Base-by-base conservation (phyloP, 2,329 filamentous ascomycete species). In the Hirsutella rhossiliensis region DNA sequence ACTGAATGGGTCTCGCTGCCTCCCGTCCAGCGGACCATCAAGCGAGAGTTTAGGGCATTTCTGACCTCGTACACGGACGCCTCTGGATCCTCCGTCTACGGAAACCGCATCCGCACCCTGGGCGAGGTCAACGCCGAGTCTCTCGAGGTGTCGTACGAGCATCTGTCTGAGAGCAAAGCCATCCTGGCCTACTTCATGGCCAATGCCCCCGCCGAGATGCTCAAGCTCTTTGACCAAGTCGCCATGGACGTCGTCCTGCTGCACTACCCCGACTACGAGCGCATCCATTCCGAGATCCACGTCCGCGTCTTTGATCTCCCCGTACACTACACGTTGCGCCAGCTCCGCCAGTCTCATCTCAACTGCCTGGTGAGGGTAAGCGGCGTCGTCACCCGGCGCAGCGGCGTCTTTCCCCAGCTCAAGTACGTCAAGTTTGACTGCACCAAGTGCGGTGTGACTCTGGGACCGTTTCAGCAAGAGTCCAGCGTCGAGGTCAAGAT, bases 351-450 rank as follows among this genome's bases (percentile, higher is more conserved):
- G 65, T 87, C 84, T 4, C 94, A 98, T 59, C 76, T 98, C 47
- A 98, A 98, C 72, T 95, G 89, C 56, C 73, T 98, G 38, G 86
- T 98, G 34, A 82, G 90, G 43, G 92, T 98, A 44, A 89, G 84
- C 54, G 92, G 92, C 52, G 92, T 98, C 5, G 92, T 98, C 27
- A 98, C 92, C 30, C 81, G 92, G 50, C 80, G 92, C 52, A 94
- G 83, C 23, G 92, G 92, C 45, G 94, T 98, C 40, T 98, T 98
- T 62, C 92, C 92, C 3, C 92, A 98, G 67, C 72, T 98, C 48
- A 97, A 97, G 64, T 96, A 97, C 63, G 87, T 98, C 67, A 95
- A 96, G 67, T 97, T 98, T 59, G 87, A 96, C 67, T 98, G 92
- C 66, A 80, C 73, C 46, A 98, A 96, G 67, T 98, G 92, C 57